Evolutionary conservation across 2,329 filamentous ascomycete species (phyloP), one percentile per base, ranked within the genome.

Genomic region (Phyllosticta paracitricarpa): DNA sequence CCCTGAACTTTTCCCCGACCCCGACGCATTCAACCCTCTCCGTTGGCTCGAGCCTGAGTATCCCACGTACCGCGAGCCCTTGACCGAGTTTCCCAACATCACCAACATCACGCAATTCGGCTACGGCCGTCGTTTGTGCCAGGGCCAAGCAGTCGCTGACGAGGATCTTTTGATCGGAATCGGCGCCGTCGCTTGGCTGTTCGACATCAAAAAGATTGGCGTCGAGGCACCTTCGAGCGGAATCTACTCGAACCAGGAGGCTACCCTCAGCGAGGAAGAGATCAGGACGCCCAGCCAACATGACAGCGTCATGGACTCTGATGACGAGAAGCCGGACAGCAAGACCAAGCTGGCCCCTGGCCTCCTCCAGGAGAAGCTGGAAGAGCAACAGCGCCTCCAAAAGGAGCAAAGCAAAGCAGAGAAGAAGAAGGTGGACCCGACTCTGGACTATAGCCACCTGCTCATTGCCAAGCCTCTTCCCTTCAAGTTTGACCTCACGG

Each of bases 61-160:
- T 68, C 80, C 80, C n/a, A 81, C 78, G 0, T 83, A 77, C 66
- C 77, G 76, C 64, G 79, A 79, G 64, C 79, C 81, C 1, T 75
- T 82, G 12, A 78, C 75, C 1, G 71, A 77, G 51, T 81, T 74
- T 61, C 81, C 81, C 3, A 82, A 78, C 60, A 77, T 83, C 62
- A 79, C 81, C 63, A 81, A 81, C 66, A 77, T 78, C 68, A 77
- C 77, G 8, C 78, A 79, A 33, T 84, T 84, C 62, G 82, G 81
- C 17, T 82, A 81, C 70, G 81, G 81, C 2, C 75, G 81, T 54
- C 74, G 82, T 30, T 69, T 72, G 6, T 78, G 77, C 66, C 76
- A 76, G 58, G 76, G 77, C 4, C 71, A 75, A 58, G 68, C 70
- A 7, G 74, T 78, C 24, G 69, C 75, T 1, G 76, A 78, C 62